These are phyloP conservation scores for Psilocybe mexicana DNA, from an alignment of 1,284 basidiomycete species.

Conservation along the genomic window DNA sequence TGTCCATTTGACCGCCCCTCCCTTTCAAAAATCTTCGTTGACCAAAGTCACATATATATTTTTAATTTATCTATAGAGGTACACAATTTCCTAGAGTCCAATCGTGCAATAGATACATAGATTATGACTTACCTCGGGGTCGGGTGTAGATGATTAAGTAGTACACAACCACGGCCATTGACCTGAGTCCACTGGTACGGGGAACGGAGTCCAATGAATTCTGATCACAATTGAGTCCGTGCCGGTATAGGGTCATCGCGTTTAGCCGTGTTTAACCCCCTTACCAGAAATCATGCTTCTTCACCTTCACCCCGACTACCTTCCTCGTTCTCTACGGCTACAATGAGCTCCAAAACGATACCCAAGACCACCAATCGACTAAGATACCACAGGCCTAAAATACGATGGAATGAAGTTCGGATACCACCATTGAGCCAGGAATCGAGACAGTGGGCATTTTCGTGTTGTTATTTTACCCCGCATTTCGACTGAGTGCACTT, in stretches of 20 bases:
- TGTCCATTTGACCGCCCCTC: too few species aligned
- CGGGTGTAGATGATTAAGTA: neutral
- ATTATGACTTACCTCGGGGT: too few species aligned
- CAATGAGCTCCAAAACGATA: slow-evolving; percentile 16
- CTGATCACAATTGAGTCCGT: too few species aligned
- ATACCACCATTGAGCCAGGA: slow-evolving; percentile 48
- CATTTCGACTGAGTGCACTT: neutral
- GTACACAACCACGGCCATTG: neutral
- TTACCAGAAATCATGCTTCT: neutral
- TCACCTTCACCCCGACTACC: neutral
- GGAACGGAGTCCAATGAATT: neutral
- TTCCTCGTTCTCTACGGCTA: neutral
- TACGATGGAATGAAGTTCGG: slow-evolving; percentile 37
- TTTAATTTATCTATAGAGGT: too few species aligned
- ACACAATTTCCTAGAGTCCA: too few species aligned
- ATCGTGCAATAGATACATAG: too few species aligned
- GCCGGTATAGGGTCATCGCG: neutral
- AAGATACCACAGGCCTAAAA: slow-evolving; percentile 43
- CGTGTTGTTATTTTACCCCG: neutral
- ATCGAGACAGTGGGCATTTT: slow-evolving; percentile 41
- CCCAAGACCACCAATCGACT: slow-evolving; percentile 30
- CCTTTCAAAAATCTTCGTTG: too few species aligned
- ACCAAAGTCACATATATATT: too few species aligned
- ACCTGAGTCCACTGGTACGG: neutral
- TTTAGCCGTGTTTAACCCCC: neutral